Conservation (phyloP, 1,284 basidiomycete species). For the Cryptococcus sp. region DNA sequence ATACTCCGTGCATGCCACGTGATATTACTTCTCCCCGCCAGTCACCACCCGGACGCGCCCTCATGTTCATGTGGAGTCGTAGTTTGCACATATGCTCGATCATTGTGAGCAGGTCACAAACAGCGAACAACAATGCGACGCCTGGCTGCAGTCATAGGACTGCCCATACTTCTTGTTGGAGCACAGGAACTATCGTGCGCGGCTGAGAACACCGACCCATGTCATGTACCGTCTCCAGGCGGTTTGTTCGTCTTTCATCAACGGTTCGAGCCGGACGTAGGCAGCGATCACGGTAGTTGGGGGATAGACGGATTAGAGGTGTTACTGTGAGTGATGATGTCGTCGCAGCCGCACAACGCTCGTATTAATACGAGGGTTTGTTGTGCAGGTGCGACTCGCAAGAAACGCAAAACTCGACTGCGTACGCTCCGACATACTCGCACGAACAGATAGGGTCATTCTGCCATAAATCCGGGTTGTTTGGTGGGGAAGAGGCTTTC, state of each 20-base stretch:
- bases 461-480: conserved; percentile 30
- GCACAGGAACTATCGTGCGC: conserved; percentile 36
- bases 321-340: conserved; percentile 34
- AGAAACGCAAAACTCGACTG: conserved; percentile 5
- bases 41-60: no score
- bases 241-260: conserved; percentile 49
- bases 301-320: conserved; percentile 49
- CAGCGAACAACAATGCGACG: neutral
- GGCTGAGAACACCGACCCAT: conserved; percentile 30
- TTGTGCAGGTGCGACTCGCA: conserved; percentile 24
- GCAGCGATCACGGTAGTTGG: conserved; percentile 45
- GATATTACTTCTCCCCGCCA: no score
- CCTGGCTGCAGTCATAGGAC: neutral
- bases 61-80: no score
- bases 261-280: conserved; percentile 48
- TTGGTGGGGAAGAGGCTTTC: conserved; percentile 33
- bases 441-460: conserved; percentile 49
- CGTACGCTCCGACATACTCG: conserved; percentile 28
- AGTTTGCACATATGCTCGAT: no score
- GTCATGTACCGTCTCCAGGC: conserved; percentile 41
- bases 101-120: neutral
- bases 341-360: neutral
- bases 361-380: neutral
- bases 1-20: no score
- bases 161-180: neutral